Evolutionary conservation across 2,329 filamentous ascomycete genomes (phyloP).

Genomic region (Clonostachys sp.): DNA sequence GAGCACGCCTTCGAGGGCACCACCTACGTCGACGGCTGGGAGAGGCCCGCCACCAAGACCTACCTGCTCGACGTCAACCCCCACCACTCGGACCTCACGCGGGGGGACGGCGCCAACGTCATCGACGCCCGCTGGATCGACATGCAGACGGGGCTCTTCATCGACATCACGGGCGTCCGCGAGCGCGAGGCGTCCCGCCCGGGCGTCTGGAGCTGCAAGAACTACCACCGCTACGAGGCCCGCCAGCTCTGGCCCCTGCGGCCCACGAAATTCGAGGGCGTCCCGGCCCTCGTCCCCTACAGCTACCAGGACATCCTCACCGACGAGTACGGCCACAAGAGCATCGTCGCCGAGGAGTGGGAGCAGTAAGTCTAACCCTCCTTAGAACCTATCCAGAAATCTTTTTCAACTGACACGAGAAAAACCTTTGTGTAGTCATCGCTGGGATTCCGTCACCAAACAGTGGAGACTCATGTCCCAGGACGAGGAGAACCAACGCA

Average conservation of each 20-base stretch:
- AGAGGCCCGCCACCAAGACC: conserved; percentile 30
- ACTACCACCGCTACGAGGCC: conserved; percentile 66
- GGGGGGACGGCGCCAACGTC: conserved; percentile 68
- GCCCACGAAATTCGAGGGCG: conserved; percentile 69
- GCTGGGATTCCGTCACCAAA: conserved; percentile 52
- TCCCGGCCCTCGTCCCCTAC: conserved; percentile 65
- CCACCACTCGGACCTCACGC: conserved; percentile 54
- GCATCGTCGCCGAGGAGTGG: conserved; percentile 55
- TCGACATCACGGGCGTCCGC: conserved; percentile 76
- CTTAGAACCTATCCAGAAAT: neutral
- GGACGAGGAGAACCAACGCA: conserved; percentile 7
- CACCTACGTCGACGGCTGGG: conserved; percentile 33
- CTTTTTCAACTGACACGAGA: neutral
- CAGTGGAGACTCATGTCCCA: conserved; percentile 49
- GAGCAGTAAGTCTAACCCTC: conserved; percentile 45
- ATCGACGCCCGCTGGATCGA: conserved; percentile 87
- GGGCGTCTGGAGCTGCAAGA: conserved; percentile 75
- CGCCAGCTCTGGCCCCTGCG: conserved; percentile 75
- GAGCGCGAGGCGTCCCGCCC: conserved; percentile 58
- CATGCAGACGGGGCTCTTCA: conserved; percentile 68
- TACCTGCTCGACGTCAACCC: conserved; percentile 80
- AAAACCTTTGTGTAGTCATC: conserved; percentile 39
- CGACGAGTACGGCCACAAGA: conserved; percentile 61
- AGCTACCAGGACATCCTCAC: conserved; percentile 61
- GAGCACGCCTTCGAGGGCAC: conserved; percentile 49